These are phyloP conservation scores for Hysterium pulicare DNA, from an alignment of 2,329 filamentous ascomycete genomes.

Conservation along the genomic window DNA sequence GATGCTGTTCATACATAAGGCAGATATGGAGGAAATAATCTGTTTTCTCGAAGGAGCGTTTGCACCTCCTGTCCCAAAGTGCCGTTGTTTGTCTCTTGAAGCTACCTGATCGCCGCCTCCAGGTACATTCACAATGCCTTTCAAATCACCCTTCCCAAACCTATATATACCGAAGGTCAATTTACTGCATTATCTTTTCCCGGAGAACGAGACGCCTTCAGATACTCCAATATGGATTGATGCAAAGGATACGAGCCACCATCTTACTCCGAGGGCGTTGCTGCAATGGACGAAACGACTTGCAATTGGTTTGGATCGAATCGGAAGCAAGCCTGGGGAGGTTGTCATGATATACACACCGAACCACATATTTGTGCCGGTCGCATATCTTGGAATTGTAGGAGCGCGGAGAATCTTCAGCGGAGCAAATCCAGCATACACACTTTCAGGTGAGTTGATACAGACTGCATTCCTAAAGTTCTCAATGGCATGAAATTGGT, in stretches of 20 bases:
- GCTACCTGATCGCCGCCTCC: background rate
- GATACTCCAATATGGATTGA: conserved; percentile 53
- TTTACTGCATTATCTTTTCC: conserved; percentile 34
- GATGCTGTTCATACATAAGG: conserved; percentile 12
- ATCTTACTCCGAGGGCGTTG: conserved; percentile 45
- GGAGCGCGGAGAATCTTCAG: conserved; percentile 52
- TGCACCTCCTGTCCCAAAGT: background rate
- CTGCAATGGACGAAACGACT: conserved; percentile 51
- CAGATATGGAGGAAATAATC: conserved; percentile 3
- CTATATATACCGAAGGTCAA: conserved; percentile 48
- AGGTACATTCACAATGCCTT: conserved; percentile 37
- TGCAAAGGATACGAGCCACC: conserved; percentile 40
- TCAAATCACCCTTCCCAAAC: conserved; percentile 41
- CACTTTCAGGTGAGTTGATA: conserved; percentile 40
- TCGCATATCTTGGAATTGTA: conserved; percentile 51
- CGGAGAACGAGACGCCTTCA: conserved; percentile 23
- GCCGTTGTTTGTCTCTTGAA: background rate
- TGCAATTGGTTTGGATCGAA: conserved; percentile 44
- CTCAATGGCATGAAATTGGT: background rate
- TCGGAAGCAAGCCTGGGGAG: conserved; percentile 47
- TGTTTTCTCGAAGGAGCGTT: background rate
- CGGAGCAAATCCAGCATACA: conserved; percentile 54
- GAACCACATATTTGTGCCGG: conserved; percentile 53
- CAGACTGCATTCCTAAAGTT: background rate
- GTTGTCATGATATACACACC: conserved; percentile 53